phyloP scores from a whole-genome alignment of 805 yeast species.

The Phaffomyces thermotolerans region DNA sequence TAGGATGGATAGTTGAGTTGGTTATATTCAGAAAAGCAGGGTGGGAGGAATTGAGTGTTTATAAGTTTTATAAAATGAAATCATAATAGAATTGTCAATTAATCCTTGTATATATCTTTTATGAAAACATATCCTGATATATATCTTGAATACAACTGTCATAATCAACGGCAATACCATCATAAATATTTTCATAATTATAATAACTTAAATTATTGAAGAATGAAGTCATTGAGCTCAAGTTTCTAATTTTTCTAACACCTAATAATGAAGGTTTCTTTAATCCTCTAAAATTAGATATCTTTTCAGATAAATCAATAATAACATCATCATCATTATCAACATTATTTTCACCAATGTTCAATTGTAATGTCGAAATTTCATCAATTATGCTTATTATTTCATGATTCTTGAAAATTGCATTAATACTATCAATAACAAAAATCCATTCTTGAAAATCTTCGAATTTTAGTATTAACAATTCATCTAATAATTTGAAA shows the following conservation, averaged over 20 bases:
- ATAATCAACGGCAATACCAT: constrained; percentile 36
- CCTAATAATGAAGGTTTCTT: constrained; percentile 31
- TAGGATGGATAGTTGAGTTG: constrained; percentile 48
- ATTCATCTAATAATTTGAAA: constrained; percentile 72
- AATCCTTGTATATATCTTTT: too few species aligned
- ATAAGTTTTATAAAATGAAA: constrained; percentile 39
- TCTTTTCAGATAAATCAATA: constrained; percentile 11
- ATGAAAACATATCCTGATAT: constrained; percentile 44
- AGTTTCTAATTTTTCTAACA: constrained; percentile 29
- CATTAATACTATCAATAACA: constrained; percentile 59
- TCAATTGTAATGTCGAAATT: constrained; percentile 9
- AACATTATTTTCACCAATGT: constrained; percentile 12
- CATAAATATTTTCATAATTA: constrained; percentile 60
- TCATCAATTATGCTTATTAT: constrained; percentile 22
- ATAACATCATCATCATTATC: constrained; percentile 14
- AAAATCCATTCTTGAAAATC: constrained; percentile 90
- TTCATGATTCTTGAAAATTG: constrained; percentile 36
- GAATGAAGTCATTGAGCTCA: constrained; percentile 50
- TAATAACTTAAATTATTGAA: constrained; percentile 59
- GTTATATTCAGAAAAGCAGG: constrained; percentile 78
- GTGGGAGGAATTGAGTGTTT: constrained; percentile 85
- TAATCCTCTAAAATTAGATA: constrained; percentile 23
- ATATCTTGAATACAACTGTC: constrained; percentile 49
- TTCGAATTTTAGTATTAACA: constrained; percentile 62
- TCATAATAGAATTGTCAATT: too few species aligned